Base-by-base conservation (phyloP, 2,329 filamentous ascomycete genomes). In the Xylariaceae sp. region DNA sequence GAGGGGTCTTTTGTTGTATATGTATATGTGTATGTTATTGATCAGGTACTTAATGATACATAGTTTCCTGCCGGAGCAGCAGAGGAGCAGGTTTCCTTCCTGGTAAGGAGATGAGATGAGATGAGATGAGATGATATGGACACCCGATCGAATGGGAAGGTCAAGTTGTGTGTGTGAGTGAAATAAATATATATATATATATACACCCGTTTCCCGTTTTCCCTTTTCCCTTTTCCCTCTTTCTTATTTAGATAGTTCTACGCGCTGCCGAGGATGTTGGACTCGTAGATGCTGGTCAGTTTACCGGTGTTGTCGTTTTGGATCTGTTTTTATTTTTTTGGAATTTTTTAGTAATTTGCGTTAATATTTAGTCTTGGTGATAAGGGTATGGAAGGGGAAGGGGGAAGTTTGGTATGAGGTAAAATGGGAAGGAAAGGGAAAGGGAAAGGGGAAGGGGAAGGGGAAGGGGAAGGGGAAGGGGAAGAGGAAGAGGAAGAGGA, bases 291-390 rank as follows among this genome's bases (percentile, higher is more conserved):
- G 17, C 50, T 47, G 1, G 53, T 52, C 34, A 47, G 2, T 36
- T 53, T 56, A 7, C 53, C 53, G 3, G 53, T 56, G 31, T 52
- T 54, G 14, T 56, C 51, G n/a, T 56, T 56, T 35, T 45, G 40
- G 30, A 55, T 55, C 53, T 56, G 12, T 5, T 17, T 24, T 24
- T 24, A 7, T 24, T 24, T 24, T 24, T 24, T 24, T n/a, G n/a
- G n/a, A n/a, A n/a, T n/a, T 24, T 24, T 24, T 24, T 24, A 24
- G 21, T 24, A 24, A 7, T 24, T 24, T 11, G 6, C 21, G 21
- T 24, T 24, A 24, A 11, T 11, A 6, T 24, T 24, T 24, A 24
- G 11, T n/a, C n/a, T n/a, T n/a, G n/a, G n/a, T n/a, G n/a, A n/a
- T n/a, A n/a, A n/a, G n/a, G n/a, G n/a, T n/a, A n/a, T 6, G 11